phyloP scores from a whole-genome alignment of 208 protist genomes.

The Trypanosoma avium region DNA sequence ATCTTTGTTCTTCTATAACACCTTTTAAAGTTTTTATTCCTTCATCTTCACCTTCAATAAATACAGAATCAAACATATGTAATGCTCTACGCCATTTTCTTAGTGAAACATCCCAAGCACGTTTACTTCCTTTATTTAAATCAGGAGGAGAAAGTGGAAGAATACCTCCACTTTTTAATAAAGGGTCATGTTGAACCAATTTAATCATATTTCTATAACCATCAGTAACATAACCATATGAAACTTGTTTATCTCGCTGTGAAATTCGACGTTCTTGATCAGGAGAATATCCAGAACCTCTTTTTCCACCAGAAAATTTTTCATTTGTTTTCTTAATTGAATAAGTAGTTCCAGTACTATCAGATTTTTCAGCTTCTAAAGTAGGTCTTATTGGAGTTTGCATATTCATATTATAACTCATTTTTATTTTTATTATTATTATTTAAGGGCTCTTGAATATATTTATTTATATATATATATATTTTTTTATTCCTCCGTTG shows the following conservation, averaged over 20 bases:
- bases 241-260: conserved; percentile 83
- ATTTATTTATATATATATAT: no score
- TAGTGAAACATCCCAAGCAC: conserved; percentile 78
- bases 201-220: conserved; percentile 85
- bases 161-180: conserved; percentile 68
- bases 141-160: conserved; percentile 71
- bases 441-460: no score
- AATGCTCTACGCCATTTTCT: conserved; percentile 85
- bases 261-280: conserved; percentile 60
- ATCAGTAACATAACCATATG: conserved; percentile 72
- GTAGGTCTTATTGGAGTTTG: conserved; percentile 30
- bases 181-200: conserved; percentile 70
- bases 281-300: conserved; percentile 42
- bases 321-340: conserved; percentile 5
- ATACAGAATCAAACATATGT: conserved; percentile 90
- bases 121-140: conserved; percentile 62
- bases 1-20: conserved; percentile 69
- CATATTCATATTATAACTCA: conserved; percentile 8
- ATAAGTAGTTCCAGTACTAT: neutral
- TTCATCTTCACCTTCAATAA: conserved; percentile 75
- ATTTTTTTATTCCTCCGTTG: no score
- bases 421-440: neutral
- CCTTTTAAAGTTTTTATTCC: conserved; percentile 26
- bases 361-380: conserved; percentile 6
- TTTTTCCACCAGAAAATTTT: conserved; percentile 1